A percentile compares a stretch with the other conserved stretches of the same genome.
phyloP scores from a whole-genome alignment of 345 rosid species.

The Moringa oleifera region DNA sequence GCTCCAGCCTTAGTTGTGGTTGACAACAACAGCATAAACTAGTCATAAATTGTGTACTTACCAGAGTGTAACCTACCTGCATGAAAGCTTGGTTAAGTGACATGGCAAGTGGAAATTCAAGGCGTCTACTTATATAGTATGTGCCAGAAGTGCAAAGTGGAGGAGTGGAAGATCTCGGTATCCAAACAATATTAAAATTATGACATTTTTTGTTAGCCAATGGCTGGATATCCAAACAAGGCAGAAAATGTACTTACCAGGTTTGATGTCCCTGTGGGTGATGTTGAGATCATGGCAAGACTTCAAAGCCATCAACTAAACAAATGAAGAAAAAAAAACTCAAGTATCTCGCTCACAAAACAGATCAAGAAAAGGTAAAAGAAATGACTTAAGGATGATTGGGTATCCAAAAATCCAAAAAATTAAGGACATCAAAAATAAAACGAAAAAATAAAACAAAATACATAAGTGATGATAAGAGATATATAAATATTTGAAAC shows the following conservation, averaged over 20 bases:
- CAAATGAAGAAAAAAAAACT: constrained; percentile 15
- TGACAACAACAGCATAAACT: not conserved
- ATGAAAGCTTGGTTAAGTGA: no score
- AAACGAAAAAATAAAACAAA: constrained; percentile 5
- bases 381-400: not conserved
- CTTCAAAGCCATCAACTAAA: constrained; percentile 78
- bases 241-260: constrained; percentile 49
- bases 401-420: not conserved
- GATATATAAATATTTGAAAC: not conserved
- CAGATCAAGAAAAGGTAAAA: not conserved
- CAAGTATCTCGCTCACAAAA: not conserved
- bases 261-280: constrained; percentile 95
- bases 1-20: not conserved
- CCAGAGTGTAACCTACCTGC: no score
- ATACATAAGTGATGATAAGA: not conserved
- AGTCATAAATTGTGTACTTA: not conserved
- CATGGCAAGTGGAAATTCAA: not conserved
- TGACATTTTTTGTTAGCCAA: constrained; percentile 4
- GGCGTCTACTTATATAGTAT: not conserved
- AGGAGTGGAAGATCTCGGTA: no score
- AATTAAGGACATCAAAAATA: not conserved
- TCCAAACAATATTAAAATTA: not conserved
- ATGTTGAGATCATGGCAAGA: constrained; percentile 91
- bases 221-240: not conserved
- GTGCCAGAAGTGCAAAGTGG: not conserved